A percentile compares a stretch with the other conserved stretches of the same genome.
Conservation (phyloP, 2,329 filamentous ascomycete species). For the Calonectria montana region DNA sequence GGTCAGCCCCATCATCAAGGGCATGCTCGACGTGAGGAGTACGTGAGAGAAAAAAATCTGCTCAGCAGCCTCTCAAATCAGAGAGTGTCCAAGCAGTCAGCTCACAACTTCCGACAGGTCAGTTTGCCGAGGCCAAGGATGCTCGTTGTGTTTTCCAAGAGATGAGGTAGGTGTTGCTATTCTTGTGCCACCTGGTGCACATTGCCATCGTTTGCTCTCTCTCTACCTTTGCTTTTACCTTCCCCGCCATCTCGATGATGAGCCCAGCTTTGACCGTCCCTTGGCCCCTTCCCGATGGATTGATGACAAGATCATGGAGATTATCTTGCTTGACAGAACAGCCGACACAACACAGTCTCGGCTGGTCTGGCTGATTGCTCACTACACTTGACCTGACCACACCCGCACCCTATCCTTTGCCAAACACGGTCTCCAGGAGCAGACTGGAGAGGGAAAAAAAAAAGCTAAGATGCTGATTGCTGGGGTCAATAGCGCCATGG, state of each 20-base stretch:
- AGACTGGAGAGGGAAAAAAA: constrained; percentile 23
- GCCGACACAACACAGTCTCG: constrained; percentile 36
- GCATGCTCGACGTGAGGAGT: constrained; percentile 80
- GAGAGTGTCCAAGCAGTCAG: constrained; percentile 2
- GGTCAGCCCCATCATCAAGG: constrained; percentile 77
- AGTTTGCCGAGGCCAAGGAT: constrained; percentile 73
- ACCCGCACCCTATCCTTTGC: constrained; percentile 25
- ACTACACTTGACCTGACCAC: constrained; percentile 75
- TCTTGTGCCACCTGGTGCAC: constrained; percentile 8
- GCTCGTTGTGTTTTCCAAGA: constrained; percentile 76
- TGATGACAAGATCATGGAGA: constrained; percentile 55
- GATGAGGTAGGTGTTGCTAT: constrained; percentile 69
- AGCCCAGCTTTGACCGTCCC: constrained; percentile 6
- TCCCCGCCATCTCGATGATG: constrained; percentile 2
- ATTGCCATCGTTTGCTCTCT: background rate
- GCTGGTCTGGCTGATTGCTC: constrained; percentile 61
- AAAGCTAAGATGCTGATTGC: constrained; percentile 36
- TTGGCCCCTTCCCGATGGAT: constrained; percentile 37
- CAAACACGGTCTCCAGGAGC: constrained; percentile 21
- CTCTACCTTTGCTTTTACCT: constrained; percentile 4
- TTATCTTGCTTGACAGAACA: constrained; percentile 59
- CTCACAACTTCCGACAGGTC: constrained; percentile 55
- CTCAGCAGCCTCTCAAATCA: background rate
- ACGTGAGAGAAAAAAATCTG: constrained; percentile 34
- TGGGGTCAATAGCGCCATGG: constrained; percentile 66